Percentiles rank a stretch among this genome's conserved stretches.
phyloP scores from a whole-genome alignment of 495 filamentous ascomycete genomes.

The Annulohypoxylon stygium region DNA sequence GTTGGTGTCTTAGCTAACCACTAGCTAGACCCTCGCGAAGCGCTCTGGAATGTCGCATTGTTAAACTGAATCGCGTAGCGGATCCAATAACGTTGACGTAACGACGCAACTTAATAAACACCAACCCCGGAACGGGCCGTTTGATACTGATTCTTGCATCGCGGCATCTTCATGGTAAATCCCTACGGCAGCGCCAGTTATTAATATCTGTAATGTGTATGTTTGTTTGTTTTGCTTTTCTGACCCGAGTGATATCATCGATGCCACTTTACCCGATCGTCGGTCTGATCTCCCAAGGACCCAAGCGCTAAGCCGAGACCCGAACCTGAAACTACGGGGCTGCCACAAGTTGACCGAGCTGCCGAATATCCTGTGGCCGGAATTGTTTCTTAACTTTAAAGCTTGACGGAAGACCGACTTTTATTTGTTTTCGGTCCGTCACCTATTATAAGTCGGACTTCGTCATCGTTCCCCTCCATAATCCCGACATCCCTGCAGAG shows the following conservation, averaged over 20 bases:
- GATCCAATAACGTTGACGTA: conserved; percentile 33
- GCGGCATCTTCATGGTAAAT: conserved; percentile 5
- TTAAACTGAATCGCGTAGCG: conserved; percentile 14
- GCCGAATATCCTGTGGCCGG: conserved; percentile 1
- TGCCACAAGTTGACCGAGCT: not conserved
- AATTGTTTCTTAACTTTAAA: conserved; percentile 10
- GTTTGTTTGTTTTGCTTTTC: conserved; percentile 12
- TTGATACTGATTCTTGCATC: not conserved
- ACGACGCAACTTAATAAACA: conserved; percentile 34
- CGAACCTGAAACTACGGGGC: conserved; percentile 27
- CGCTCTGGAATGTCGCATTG: conserved; percentile 28
- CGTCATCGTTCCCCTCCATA: not conserved
- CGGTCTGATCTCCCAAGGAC: not conserved
- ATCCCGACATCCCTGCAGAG: not conserved
- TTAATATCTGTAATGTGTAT: not conserved
- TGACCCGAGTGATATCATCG: conserved; percentile 15
- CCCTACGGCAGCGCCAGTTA: conserved; percentile 10
- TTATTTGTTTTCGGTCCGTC: conserved; percentile 5
- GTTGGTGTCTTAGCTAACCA: conserved; percentile 17
- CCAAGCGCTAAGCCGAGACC: conserved; percentile 12
- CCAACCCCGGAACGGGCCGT: conserved; percentile 27
- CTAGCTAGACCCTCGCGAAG: not conserved
- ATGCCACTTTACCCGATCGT: conserved; percentile 15
- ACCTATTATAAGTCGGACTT: not conserved
- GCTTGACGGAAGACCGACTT: not conserved